phyloP scores from a whole-genome alignment of 2,329 filamentous ascomycete genomes.

The Domatiomyces catenatus region DNA sequence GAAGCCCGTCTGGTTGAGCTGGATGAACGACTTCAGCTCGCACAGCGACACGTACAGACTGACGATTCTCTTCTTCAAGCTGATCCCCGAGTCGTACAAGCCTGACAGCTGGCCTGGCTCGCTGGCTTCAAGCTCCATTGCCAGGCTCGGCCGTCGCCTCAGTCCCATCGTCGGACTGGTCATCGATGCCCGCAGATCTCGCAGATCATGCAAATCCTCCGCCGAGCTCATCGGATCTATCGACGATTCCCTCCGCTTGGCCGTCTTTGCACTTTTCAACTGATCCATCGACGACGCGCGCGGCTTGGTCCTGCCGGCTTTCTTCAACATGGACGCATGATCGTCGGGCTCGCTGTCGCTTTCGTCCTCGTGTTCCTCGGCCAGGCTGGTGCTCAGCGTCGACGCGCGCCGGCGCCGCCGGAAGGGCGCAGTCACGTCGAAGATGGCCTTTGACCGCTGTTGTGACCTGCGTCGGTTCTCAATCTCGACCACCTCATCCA shows the following conservation, averaged over 20 bases:
- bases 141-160: constrained; percentile 46
- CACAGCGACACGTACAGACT: constrained; percentile 81
- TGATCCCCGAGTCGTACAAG: constrained; percentile 57
- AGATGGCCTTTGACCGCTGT: constrained; percentile 35
- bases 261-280: constrained; percentile 19
- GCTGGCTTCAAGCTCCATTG: constrained; percentile 47
- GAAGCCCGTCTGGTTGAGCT: constrained; percentile 94
- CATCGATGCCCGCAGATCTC: constrained; percentile 34
- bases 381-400: constrained; percentile 32
- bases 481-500: constrained; percentile 28
- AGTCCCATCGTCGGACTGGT: constrained; percentile 21
- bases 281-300: constrained; percentile 12
- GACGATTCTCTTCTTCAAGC: constrained; percentile 81
- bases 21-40: constrained; percentile 88
- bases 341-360: constrained; percentile 23
- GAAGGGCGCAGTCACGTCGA: constrained; percentile 30
- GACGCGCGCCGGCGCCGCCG: constrained; percentile 32
- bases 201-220: constrained; percentile 46
- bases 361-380: constrained; percentile 40
- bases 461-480: constrained; percentile 26
- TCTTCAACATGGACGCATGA: constrained; percentile 16
- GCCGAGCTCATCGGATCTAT: constrained; percentile 11
- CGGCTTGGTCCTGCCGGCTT: constrained; percentile 17
- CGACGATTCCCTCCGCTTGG: constrained; percentile 6
- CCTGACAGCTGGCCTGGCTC: constrained; percentile 62